These are phyloP conservation scores for Phaeotremella fagi DNA, from an alignment of 768 basidiomycete species.

Conservation along the genomic window DNA sequence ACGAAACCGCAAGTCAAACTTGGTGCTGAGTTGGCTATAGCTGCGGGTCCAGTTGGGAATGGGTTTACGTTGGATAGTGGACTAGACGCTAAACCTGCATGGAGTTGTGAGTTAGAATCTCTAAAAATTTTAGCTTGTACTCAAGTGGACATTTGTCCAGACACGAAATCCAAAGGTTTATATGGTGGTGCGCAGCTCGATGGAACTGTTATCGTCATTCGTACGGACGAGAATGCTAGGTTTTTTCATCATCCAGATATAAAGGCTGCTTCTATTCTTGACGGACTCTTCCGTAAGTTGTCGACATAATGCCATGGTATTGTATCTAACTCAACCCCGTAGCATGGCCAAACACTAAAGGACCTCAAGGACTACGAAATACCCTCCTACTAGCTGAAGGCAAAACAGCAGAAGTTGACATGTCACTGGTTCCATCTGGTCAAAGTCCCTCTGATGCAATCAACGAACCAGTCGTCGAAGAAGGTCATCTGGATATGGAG, in stretches of 20 bases:
- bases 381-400: neutral
- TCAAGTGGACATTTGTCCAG: neutral
- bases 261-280: neutral
- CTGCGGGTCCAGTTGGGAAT: slow-evolving; percentile 3
- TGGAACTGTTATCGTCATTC: neutral
- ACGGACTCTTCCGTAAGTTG: neutral
- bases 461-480: neutral
- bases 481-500: neutral
- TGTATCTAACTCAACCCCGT: neutral
- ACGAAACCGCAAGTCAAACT: slow-evolving; percentile 4
- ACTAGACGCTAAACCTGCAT: slow-evolving; percentile 2
- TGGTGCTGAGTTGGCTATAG: slow-evolving; percentile 1
- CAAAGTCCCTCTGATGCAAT: neutral
- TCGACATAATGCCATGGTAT: neutral
- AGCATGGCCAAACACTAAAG: neutral
- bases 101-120: slow-evolving; percentile 1
- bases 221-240: neutral
- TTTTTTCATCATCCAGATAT: neutral
- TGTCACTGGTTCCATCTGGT: neutral
- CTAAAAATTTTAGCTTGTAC: neutral
- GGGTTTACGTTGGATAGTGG: slow-evolving; percentile 1
- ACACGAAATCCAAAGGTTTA: neutral
- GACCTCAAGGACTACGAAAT: neutral
- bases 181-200: neutral
- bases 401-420: neutral